Percentiles rank a stretch among this genome's conserved stretches.
Evolutionary conservation across 2,329 filamentous ascomycete species (phyloP).

Genomic region (Cercospora zeina): DNA sequence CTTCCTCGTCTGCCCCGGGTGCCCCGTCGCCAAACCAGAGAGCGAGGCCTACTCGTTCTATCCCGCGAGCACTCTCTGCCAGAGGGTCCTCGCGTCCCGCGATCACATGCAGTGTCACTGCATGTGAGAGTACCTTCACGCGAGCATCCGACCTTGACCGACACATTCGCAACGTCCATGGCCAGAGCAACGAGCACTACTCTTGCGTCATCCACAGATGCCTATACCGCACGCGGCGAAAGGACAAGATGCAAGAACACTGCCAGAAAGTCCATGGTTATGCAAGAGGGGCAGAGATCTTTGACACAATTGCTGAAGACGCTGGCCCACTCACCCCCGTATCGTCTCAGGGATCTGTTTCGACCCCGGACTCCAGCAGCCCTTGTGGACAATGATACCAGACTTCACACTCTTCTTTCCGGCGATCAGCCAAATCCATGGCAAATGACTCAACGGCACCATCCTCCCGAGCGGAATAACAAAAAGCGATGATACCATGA

Average conservation of each 20-base stretch:
- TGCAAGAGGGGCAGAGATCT: neutral
- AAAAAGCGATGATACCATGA: constrained; percentile 2
- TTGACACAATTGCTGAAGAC: neutral
- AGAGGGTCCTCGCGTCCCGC: neutral
- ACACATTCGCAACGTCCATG: constrained; percentile 5
- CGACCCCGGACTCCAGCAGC: neutral
- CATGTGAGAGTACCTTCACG: constrained; percentile 8
- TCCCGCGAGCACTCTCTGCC: neutral
- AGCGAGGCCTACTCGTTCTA: neutral
- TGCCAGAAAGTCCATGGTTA: constrained; percentile 14
- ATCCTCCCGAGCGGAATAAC: neutral
- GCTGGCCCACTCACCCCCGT: neutral
- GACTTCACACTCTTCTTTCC: neutral
- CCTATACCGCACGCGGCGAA: constrained; percentile 11
- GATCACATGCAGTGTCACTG: neutral
- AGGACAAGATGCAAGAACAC: constrained; percentile 18
- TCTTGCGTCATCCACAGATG: constrained; percentile 2
- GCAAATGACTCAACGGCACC: constrained; percentile 2
- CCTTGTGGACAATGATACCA: neutral
- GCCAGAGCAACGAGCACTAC: constrained; percentile 5
- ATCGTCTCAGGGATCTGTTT: neutral
- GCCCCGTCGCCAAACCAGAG: neutral
- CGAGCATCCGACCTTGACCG: constrained; percentile 10
- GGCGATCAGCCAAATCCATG: neutral
- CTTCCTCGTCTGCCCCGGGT: neutral